A percentile compares a stretch with the other conserved stretches of the same genome.
Conservation (phyloP, 2,329 filamentous ascomycete species). For the Colletotrichum simmondsii region DNA sequence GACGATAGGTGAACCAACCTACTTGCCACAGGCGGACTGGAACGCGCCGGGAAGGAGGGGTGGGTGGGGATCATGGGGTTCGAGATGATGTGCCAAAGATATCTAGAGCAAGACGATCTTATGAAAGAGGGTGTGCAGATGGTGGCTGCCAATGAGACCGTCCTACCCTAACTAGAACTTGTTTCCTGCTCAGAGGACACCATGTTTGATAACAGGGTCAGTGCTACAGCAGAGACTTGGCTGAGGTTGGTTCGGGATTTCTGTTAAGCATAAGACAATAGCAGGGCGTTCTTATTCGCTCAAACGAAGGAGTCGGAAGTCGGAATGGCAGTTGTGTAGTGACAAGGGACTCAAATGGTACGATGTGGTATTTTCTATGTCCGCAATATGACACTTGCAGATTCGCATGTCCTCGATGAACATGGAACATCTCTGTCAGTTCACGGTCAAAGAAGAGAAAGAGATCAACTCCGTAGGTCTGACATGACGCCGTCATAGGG, state of each 20-base stretch:
- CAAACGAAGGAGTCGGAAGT: slow-evolving; percentile 16
- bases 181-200: slow-evolving; percentile 25
- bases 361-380: background rate
- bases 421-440: background rate
- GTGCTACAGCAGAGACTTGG: slow-evolving; percentile 17
- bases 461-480: slow-evolving; percentile 9
- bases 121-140: slow-evolving; percentile 32
- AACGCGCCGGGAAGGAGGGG: slow-evolving; percentile 26
- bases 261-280: slow-evolving; percentile 31
- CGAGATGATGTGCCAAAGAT: slow-evolving; percentile 22
- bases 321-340: slow-evolving; percentile 30
- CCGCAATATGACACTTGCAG: background rate
- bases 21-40: slow-evolving; percentile 17
- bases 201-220: background rate
- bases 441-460: background rate
- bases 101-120: slow-evolving; percentile 30
- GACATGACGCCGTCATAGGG: slow-evolving; percentile 26
- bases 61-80: slow-evolving; percentile 35
- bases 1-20: background rate
- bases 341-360: slow-evolving; percentile 19
- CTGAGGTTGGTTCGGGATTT: slow-evolving; percentile 15
- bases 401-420: background rate
- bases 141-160: slow-evolving; percentile 10
- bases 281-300: slow-evolving; percentile 14
- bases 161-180: background rate